Base-by-base conservation (phyloP, 2,329 filamentous ascomycete genomes). In the Epichloe hybrida region DNA sequence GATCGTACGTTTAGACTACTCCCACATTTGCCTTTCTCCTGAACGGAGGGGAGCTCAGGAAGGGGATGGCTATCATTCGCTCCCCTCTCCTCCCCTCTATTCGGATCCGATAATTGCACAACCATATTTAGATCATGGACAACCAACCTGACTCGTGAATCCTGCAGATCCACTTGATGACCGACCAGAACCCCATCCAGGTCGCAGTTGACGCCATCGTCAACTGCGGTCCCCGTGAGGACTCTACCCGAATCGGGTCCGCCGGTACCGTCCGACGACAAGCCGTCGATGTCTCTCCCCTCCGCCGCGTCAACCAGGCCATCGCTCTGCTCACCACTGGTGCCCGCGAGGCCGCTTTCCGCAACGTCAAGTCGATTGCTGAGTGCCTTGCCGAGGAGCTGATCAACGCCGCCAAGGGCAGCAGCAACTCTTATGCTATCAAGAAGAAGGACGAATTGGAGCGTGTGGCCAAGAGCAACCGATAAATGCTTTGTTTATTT, bases 361-460 rank as follows among this genome's bases (percentile, higher is more conserved):
- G 93, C 76, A 98, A 98, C 83, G 86, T 98, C 83, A 98, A 98
- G 90, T 90, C 86, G 70, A 94, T 98, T 72, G 90, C 94, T 68
- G 93, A 98, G 83, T 97, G 93, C 81, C 80, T 98, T 68, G 93
- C 93, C 71, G 94, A 98, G 79, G 93, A 98, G 84, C 83, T 98
- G 73, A 97, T 98, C 86, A 98, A 98, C 83, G 94, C 94, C 72
- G 94, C 94, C 75, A 98, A 98, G 88, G 93, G 93, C 70, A 94
- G 86, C 84, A 94, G 87, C 79, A 98, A 98, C 89, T 96, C 90
- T 64, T 98, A 97, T 75, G 93, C 94, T 69, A 98, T 98, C 85
- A 98, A 98, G 89, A 98, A 98, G 89, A 98, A 98, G 91, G 93
- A 98, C 76, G 94, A 98, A 86, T 77, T 98, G 79, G 93, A 98